Conservation (phyloP, 164 flowering plant species). For the Warburgia ugandensis region DNA sequence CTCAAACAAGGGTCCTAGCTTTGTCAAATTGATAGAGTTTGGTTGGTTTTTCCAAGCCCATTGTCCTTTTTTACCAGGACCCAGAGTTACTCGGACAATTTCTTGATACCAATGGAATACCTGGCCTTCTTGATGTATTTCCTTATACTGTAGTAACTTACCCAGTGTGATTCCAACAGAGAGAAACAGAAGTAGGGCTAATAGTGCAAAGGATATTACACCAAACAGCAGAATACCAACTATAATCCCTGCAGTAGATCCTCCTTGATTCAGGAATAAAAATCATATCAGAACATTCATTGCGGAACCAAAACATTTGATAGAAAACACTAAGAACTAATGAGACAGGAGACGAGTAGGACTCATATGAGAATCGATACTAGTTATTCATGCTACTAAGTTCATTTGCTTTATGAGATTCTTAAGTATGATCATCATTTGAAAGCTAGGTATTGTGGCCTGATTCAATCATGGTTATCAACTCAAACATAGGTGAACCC, state of each 20-base stretch:
- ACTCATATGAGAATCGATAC: too few species aligned
- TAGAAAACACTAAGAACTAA: neutral
- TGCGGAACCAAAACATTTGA: too few species aligned
- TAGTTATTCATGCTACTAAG: too few species aligned
- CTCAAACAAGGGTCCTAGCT: conserved; percentile 77
- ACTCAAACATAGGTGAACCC: too few species aligned
- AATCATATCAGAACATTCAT: too few species aligned
- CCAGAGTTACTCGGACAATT: conserved; percentile 65
- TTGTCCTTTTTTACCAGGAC: conserved; percentile 95
- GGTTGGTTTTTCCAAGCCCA: conserved; percentile 85
- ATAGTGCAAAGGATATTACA: conserved; percentile 30
- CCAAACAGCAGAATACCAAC: conserved; percentile 55
- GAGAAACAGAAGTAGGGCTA: conserved; percentile 60
- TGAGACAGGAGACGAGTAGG: too few species aligned
- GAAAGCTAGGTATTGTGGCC: too few species aligned
- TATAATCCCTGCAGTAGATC: conserved; percentile 34
- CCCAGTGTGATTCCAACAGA: conserved; percentile 80
- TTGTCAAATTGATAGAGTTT: conserved; percentile 34
- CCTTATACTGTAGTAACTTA: conserved; percentile 87
- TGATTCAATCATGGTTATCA: too few species aligned
- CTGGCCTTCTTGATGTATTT: conserved; percentile 78
- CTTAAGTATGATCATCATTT: too few species aligned
- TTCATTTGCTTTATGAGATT: too few species aligned
- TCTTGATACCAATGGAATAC: conserved; percentile 81
- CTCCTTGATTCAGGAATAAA: conserved; percentile 35